A percentile compares a stretch with the other conserved stretches of the same genome.
phyloP scores from a whole-genome alignment of 129 eudicot genomes.

The Ambrosia trifida region DNA sequence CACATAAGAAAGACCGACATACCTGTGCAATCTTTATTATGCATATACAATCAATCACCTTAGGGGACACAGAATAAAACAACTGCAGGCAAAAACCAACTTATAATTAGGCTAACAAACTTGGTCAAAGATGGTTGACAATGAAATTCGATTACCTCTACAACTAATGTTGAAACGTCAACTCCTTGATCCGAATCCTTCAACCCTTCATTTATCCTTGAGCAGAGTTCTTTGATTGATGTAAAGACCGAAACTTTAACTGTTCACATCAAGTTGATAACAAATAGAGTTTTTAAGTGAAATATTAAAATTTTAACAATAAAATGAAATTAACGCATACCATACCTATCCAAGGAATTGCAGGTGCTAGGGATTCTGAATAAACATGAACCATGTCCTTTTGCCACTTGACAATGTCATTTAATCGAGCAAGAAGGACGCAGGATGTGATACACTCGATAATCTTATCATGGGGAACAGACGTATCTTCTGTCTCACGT shows the following conservation, averaged over 20 bases:
- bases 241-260: no score
- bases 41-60: constrained; percentile 66
- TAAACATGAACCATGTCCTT: constrained; percentile 53
- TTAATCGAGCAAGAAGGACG: constrained; percentile 57
- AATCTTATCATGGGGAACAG: constrained; percentile 67
- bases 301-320: neutral
- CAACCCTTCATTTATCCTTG: no score
- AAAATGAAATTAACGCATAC: neutral
- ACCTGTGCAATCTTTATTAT: constrained; percentile 59
- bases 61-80: constrained; percentile 50
- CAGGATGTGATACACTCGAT: constrained; percentile 68
- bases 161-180: no score
- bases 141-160: no score
- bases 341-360: constrained; percentile 74
- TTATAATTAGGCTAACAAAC: neutral
- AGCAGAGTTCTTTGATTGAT: no score
- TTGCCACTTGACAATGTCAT: constrained; percentile 63
- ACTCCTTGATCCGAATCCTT: no score
- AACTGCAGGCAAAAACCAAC: constrained; percentile 48
- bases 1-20: no score
- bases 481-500: constrained; percentile 42
- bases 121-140: no score
- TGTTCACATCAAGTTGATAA: neutral
- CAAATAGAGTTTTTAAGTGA: constrained; percentile 7
- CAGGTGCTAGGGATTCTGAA: constrained; percentile 58